Conservation (phyloP, 306 rosid species). For the Rubus parviflorus region DNA sequence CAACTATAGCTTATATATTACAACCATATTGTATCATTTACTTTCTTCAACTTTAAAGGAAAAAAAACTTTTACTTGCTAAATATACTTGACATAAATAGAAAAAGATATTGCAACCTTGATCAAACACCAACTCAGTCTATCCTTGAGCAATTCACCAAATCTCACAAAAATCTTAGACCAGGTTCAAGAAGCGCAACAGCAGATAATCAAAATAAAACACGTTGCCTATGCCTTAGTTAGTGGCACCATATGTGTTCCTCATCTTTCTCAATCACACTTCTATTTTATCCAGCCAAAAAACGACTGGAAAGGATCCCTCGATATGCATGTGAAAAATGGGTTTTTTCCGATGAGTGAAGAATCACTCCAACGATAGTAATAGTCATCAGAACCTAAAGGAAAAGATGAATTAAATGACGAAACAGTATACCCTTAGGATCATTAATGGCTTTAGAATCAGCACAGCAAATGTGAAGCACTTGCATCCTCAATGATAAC, state of each 20-base stretch:
- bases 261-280: not conserved
- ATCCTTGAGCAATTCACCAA: not conserved
- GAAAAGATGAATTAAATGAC: not conserved
- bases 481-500: slow-evolving; percentile 79
- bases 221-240: not conserved
- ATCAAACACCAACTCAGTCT: not conserved
- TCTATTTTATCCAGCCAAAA: not conserved
- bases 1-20: not conserved
- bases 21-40: not conserved
- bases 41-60: not conserved
- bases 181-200: not conserved
- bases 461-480: slow-evolving; percentile 72
- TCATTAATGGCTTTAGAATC: slow-evolving; percentile 82
- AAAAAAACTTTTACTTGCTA: not conserved
- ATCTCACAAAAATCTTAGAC: not conserved
- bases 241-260: not conserved
- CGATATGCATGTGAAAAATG: not conserved
- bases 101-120: not conserved
- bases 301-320: not conserved
- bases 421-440: slow-evolving; percentile 54
- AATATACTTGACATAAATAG: not conserved
- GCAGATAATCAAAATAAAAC: not conserved
- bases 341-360: not conserved
- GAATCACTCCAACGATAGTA: slow-evolving; percentile 8
- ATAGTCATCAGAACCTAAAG: not conserved